A percentile compares a stretch with the other conserved stretches of the same genome.
These are phyloP conservation scores for Rubia yunnanensis DNA, from an alignment of 257 asterid species.

Conservation along the genomic window DNA sequence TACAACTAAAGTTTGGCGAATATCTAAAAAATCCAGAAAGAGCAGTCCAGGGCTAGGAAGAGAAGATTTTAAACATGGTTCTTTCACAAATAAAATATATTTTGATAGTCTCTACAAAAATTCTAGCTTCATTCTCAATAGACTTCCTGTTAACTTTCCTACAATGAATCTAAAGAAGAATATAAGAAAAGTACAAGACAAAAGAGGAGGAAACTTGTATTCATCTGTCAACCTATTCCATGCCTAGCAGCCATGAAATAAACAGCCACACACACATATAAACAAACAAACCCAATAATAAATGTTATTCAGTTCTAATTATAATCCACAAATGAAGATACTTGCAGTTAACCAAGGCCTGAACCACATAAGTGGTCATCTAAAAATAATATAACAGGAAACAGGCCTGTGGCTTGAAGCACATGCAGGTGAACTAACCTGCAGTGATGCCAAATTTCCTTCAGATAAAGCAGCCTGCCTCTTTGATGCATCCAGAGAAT, in stretches of 20 bases:
- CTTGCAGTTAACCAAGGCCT: background rate
- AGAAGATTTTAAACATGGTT: background rate
- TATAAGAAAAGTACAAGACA: background rate
- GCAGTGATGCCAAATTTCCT: constrained; percentile 83
- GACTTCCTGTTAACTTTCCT: background rate
- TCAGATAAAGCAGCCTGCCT: constrained; percentile 90
- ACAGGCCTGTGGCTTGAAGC: background rate
- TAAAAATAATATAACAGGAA: background rate
- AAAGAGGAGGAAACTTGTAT: background rate
- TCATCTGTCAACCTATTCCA: background rate
- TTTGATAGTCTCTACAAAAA: background rate
- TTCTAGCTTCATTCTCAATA: background rate
- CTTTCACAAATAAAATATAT: background rate
- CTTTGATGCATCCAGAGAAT: constrained; percentile 70
- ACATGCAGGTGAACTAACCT: constrained; percentile 38
- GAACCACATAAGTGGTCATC: background rate
- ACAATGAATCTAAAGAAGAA: background rate
- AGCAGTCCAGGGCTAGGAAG: background rate
- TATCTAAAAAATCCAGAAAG: background rate
- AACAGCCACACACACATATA: background rate
- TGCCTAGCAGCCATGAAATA: background rate
- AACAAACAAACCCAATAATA: background rate
- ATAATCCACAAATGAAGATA: constrained; percentile 1
- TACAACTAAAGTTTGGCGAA: background rate
- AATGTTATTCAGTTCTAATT: background rate